Percentiles rank a stretch among this genome's conserved stretches.
These are phyloP conservation scores for Podila verticillata DNA, from an alignment of 192 early-diverging fungal genomes.

Conservation along the genomic window DNA sequence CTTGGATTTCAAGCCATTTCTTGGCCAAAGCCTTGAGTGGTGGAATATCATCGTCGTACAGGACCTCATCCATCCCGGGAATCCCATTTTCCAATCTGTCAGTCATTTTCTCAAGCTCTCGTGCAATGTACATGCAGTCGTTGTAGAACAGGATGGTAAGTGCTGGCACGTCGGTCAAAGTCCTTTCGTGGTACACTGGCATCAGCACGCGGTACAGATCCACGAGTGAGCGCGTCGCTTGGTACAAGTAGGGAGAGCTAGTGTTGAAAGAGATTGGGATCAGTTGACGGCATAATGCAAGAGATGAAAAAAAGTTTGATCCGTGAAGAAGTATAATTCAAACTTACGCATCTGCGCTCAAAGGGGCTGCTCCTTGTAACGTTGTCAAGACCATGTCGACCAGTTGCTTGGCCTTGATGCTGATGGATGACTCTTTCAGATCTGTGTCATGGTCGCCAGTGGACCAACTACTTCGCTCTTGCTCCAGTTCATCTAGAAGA, in stretches of 20 bases:
- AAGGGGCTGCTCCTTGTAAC: slow-evolving; percentile 10
- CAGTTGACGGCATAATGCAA: background rate
- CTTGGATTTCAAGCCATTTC: slow-evolving; percentile 59
- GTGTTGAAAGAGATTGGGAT: background rate
- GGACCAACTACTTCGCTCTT: slow-evolving; percentile 13
- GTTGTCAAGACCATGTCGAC: slow-evolving; percentile 40
- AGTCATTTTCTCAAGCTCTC: slow-evolving; percentile 53
- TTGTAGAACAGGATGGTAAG: slow-evolving; percentile 72
- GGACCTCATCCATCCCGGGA: slow-evolving; percentile 43
- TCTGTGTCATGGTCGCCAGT: slow-evolving; percentile 17
- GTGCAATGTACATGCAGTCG: slow-evolving; percentile 73
- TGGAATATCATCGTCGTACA: slow-evolving; percentile 63
- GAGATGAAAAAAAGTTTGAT: slow-evolving; percentile 12
- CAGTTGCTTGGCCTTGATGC: slow-evolving; percentile 22
- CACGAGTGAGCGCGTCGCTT: slow-evolving; percentile 55
- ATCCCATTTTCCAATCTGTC: slow-evolving; percentile 41
- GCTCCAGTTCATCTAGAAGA: slow-evolving; percentile 30
- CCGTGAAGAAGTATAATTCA: slow-evolving; percentile 16
- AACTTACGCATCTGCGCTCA: slow-evolving; percentile 34
- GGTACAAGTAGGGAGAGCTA: slow-evolving; percentile 45
- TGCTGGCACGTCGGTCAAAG: slow-evolving; percentile 63
- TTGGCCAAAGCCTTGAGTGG: slow-evolving; percentile 61
- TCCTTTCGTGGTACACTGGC: slow-evolving; percentile 67
- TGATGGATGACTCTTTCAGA: slow-evolving; percentile 31
- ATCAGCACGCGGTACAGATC: slow-evolving; percentile 72